These are phyloP conservation scores for Dactylellina haptotyla DNA, from an alignment of 2,329 filamentous ascomycete species.

Conservation along the genomic window DNA sequence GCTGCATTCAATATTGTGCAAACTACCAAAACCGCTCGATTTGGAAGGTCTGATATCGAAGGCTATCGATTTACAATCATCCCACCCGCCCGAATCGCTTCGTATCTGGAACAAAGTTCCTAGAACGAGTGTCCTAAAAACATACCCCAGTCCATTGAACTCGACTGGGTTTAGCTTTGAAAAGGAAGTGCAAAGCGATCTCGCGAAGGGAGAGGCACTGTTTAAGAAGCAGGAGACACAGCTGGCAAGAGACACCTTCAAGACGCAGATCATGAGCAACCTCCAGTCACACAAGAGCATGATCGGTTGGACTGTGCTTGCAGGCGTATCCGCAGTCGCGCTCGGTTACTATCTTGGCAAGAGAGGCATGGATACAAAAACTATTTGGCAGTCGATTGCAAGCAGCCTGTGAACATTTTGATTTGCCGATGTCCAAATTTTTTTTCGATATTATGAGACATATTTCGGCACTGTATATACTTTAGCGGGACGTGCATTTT, in stretches of 20 bases:
- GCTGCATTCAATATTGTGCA: conserved; percentile 86
- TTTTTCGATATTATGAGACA: conserved; percentile 47
- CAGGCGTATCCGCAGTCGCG: conserved; percentile 66
- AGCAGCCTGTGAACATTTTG: conserved; percentile 21
- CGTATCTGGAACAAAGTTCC: conserved; percentile 79
- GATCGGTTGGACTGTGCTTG: conserved; percentile 72
- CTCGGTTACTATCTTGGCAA: conserved; percentile 72
- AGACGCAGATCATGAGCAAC: conserved; percentile 71
- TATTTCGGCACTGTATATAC: conserved; percentile 44
- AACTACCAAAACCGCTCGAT: conserved; percentile 82
- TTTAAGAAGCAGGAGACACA: conserved; percentile 79
- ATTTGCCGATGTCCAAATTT: neutral
- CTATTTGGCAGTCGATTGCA: conserved; percentile 45
- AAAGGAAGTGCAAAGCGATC: conserved; percentile 49
- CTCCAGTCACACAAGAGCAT: conserved; percentile 74
- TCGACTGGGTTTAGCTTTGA: conserved; percentile 66
- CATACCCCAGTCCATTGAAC: conserved; percentile 69
- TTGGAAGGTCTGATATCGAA: conserved; percentile 78
- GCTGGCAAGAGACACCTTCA: conserved; percentile 74
- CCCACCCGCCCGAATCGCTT: conserved; percentile 77
- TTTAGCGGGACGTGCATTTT: conserved; percentile 6
- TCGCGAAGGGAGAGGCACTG: conserved; percentile 73
- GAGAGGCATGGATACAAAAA: conserved; percentile 41
- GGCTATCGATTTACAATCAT: conserved; percentile 72
- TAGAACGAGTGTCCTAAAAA: conserved; percentile 82